These are phyloP conservation scores for Podila horticola DNA, from an alignment of 192 early-diverging fungal species.

Conservation along the genomic window DNA sequence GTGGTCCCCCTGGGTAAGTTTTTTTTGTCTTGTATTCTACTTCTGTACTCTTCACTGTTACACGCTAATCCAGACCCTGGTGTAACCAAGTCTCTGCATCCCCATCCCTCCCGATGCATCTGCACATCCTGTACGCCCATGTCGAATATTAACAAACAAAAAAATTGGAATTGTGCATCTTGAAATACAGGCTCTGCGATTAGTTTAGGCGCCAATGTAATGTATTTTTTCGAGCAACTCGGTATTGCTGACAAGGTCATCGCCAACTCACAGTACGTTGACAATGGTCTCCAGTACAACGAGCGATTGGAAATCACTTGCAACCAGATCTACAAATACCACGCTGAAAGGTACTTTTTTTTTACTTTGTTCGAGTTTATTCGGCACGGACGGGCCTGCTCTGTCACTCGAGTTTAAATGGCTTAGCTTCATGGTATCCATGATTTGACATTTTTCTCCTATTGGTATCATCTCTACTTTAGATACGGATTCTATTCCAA, in stretches of 20 bases:
- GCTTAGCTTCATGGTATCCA: background rate
- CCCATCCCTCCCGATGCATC: background rate
- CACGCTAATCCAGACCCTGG: too few species aligned
- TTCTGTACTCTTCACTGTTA: background rate
- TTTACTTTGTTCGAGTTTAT: background rate
- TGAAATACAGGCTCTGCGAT: conserved; percentile 6
- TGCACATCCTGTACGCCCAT: too few species aligned
- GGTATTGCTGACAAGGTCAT: conserved; percentile 21
- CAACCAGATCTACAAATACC: background rate
- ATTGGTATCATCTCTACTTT: background rate
- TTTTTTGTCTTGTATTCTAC: background rate
- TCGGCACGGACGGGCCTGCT: background rate
- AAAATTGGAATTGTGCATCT: too few species aligned
- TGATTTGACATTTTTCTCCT: background rate
- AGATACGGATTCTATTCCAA: conserved; percentile 12
- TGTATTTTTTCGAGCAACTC: conserved; percentile 20
- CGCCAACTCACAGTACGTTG: background rate
- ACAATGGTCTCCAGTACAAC: background rate
- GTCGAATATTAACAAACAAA: too few species aligned
- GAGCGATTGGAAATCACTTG: background rate
- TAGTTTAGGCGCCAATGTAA: conserved; percentile 12
- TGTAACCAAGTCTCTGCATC: background rate
- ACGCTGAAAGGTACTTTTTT: background rate
- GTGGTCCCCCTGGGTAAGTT: conserved; percentile 17
- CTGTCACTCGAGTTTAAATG: background rate